Percentiles rank a stretch among this genome's conserved stretches.
Conservation (phyloP, 352 stramenopile species). For the Phytophthora podocarpi region DNA sequence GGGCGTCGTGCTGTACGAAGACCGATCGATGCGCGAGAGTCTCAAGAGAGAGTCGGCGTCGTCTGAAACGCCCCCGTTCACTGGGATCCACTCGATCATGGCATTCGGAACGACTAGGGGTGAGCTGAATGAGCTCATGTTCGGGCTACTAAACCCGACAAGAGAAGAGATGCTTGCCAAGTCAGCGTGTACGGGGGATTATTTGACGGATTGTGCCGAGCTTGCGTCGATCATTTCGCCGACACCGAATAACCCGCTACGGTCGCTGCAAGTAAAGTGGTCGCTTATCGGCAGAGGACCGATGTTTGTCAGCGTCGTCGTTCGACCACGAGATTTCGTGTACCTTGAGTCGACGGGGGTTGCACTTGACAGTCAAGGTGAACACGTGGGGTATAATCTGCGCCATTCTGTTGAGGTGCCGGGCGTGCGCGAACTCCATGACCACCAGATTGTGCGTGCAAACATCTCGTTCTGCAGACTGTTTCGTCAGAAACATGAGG, state of each 20-base stretch:
- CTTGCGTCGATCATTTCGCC: constrained; percentile 38
- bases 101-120: constrained; percentile 44
- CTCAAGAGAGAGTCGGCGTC: constrained; percentile 7
- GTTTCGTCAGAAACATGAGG: constrained; percentile 39
- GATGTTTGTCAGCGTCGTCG: constrained; percentile 35
- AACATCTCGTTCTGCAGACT: constrained; percentile 47
- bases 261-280: constrained; percentile 47
- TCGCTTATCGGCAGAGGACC: constrained; percentile 30
- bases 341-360: constrained; percentile 58
- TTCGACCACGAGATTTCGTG: constrained; percentile 47
- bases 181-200: constrained; percentile 39
- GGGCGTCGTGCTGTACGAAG: constrained; percentile 38
- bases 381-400: constrained; percentile 46
- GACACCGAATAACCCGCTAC: constrained; percentile 32
- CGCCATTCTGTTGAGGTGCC: constrained; percentile 45
- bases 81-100: constrained; percentile 33
- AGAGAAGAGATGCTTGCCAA: constrained; percentile 40
- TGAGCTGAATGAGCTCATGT: constrained; percentile 46
- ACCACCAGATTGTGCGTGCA: constrained; percentile 44
- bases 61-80: constrained; percentile 4
- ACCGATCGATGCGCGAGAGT: constrained; percentile 27
- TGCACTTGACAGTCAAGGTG: constrained; percentile 34
- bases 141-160: constrained; percentile 36
- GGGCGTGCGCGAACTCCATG: constrained; percentile 35
- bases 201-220: constrained; percentile 35